Evolutionary conservation across 768 basidiomycete species (phyloP), one percentile per base, ranked within the genome.

Genomic region (Sarcomyxa edulis): DNA sequence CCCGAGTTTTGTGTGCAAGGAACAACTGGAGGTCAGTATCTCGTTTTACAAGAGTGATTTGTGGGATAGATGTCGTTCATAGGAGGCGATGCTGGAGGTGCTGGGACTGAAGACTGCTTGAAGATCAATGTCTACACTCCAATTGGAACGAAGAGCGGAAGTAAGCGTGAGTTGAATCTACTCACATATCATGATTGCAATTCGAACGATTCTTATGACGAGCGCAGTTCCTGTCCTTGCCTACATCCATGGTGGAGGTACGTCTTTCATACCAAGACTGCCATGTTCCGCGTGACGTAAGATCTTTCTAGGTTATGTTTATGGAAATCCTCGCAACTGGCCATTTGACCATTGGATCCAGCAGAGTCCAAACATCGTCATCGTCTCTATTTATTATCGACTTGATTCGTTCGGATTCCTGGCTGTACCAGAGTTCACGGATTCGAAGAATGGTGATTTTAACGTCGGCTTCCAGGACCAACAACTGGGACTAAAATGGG

Each of bases 51-150:
- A 14, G 19, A 8, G 4, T 39, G 15, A n/a, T 16, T 7, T 3
- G 3, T 26, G 10, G 32, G 4, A 27, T 11, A 19, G 23, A n/a
- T 4, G 10, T 24, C 2, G 6, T 10, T 39, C 18, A 12, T 44
- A 78, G 73, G 32, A 14, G 73, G 72, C 7, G 78, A 78, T 48
- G 66, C 71, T 16, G 78, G 80, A 33, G 78, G 80, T 20, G 76
- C 76, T 9, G 80, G 81, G 8, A 73, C 71, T 29, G 80, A 83
- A 56, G 79, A 82, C 45, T 83, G 78, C 45, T 54, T 83, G 23
- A 81, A 81, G 33, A 59, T 81, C n/a, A 79, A 83, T 50, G 65
- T 84, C 9, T 82, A 81, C 40, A 56, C 74, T 7, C 80, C 81
- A 2, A 56, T 62, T 5, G 65, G 66, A 6, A 66, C 70, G 3